Conservation (phyloP, 2,329 filamentous ascomycete species). For the Cryphonectria carpinicola region DNA sequence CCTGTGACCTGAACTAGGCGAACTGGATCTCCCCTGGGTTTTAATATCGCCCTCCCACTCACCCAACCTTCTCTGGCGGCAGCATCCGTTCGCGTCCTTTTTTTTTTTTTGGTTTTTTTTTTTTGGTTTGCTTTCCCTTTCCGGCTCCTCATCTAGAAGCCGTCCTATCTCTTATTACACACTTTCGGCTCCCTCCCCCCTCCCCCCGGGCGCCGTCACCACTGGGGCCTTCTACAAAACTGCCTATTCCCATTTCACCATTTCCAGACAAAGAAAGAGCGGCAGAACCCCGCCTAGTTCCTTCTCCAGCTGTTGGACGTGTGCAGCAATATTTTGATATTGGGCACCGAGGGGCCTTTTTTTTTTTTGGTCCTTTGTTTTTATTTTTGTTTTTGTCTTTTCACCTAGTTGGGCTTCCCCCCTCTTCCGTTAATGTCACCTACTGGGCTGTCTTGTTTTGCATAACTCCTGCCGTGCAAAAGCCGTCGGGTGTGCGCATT, state of each 20-base stretch:
- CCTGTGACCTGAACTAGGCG: not conserved
- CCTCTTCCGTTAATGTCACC: constrained; percentile 21
- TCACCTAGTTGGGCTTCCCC: not conserved
- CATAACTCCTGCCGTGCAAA: constrained; percentile 15
- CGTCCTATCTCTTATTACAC: constrained; percentile 11
- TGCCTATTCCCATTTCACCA: constrained; percentile 14
- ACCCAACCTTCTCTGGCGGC: no score
- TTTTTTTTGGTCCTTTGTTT: not conserved
- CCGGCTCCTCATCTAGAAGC: not conserved
- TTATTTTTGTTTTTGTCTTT: not conserved
- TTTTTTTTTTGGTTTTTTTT: no score
- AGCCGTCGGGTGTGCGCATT: constrained; percentile 23
- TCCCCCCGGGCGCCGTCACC: not conserved
- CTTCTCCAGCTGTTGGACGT: not conserved
- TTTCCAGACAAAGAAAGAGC: constrained; percentile 14
- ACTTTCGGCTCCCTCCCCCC: not conserved
- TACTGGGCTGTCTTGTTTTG: constrained; percentile 8
- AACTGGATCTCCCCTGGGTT: not conserved
- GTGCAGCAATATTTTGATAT: constrained; percentile 21
- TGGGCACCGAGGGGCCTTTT: not conserved
- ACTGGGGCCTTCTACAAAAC: not conserved
- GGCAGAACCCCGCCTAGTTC: not conserved
- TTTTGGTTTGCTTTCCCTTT: constrained; percentile 6
- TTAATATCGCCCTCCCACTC: not conserved
- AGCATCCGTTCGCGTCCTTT: constrained; percentile 1